Conservation (phyloP, 2,329 filamentous ascomycete genomes). For the Alternaria atra region DNA sequence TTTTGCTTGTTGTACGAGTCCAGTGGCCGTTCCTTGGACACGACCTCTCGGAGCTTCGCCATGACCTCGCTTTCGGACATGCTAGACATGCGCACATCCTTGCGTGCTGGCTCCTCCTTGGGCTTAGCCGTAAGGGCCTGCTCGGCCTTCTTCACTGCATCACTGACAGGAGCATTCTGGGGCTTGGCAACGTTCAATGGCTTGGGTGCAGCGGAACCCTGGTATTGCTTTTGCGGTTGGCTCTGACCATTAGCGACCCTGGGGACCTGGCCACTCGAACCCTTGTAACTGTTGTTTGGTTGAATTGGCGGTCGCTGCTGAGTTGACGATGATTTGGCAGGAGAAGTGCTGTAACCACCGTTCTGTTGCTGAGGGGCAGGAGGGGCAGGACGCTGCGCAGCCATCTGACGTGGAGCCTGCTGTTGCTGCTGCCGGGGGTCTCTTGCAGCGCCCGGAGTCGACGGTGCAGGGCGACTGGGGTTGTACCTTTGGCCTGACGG, state of each 20-base stretch:
- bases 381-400: conserved; percentile 84
- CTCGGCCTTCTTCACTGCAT: conserved; percentile 88
- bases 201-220: conserved; percentile 60
- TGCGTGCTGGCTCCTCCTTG: conserved; percentile 81
- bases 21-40: conserved; percentile 94
- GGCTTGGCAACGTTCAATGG: conserved; percentile 63
- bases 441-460: conserved; percentile 68
- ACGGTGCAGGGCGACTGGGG: conserved; percentile 83
- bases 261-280: conserved; percentile 51
- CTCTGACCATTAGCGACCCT: conserved; percentile 57
- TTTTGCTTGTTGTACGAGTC: conserved; percentile 98
- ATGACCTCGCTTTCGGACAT: conserved; percentile 98
- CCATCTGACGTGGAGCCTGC: conserved; percentile 63
- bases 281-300: conserved; percentile 52
- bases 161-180: conserved; percentile 61
- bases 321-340: conserved; percentile 37
- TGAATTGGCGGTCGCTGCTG: conserved; percentile 54
- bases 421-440: conserved; percentile 57
- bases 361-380: conserved; percentile 65
- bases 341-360: conserved; percentile 39
- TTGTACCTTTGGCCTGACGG: conserved; percentile 74
- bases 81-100: conserved; percentile 97
- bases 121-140: conserved; percentile 74
- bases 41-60: conserved; percentile 91
- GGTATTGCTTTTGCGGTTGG: conserved; percentile 46